Conservation (phyloP, 2,329 filamentous ascomycete species). For the Neofusicoccum cordaticola region DNA sequence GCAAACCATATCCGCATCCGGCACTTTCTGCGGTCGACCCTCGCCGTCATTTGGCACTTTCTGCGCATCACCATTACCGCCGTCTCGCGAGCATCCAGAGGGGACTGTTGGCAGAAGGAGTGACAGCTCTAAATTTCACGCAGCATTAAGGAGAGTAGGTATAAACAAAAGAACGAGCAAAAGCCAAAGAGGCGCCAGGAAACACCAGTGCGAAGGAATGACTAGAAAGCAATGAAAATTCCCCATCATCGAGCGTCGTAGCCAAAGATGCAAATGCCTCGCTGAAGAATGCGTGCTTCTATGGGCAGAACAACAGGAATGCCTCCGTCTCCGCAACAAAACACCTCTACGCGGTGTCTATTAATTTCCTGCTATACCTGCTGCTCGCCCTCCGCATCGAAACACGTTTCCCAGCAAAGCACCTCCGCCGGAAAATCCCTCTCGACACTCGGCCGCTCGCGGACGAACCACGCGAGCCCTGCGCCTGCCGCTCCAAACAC, state of each 20-base stretch:
- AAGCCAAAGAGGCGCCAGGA: neutral
- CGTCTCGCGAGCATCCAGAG: neutral
- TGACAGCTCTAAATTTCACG: slow-evolving; percentile 2
- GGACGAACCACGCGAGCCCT: slow-evolving; percentile 43
- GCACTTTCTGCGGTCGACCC: neutral
- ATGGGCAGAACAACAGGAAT: neutral
- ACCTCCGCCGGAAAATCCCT: slow-evolving; percentile 43
- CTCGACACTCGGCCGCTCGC: slow-evolving; percentile 44
- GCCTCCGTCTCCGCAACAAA: neutral
- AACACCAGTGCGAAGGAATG: slow-evolving; percentile 6
- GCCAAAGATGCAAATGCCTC: neutral
- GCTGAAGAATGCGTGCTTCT: neutral
- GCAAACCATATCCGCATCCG: neutral
- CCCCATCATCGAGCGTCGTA: slow-evolving; percentile 9
- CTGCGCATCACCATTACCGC: neutral
- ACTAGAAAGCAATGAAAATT: slow-evolving; percentile 10
- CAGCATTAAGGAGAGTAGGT: slow-evolving; percentile 2
- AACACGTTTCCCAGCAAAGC: slow-evolving; percentile 47
- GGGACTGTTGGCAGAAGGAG: neutral
- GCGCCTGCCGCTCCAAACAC: slow-evolving; percentile 42
- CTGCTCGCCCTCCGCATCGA: slow-evolving; percentile 37
- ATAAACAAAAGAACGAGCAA: neutral
- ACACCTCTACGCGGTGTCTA: neutral
- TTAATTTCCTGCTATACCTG: neutral
- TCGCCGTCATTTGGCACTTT: neutral